Conservation (phyloP, 2,329 filamentous ascomycete species). For the Venturia aucupariae region DNA sequence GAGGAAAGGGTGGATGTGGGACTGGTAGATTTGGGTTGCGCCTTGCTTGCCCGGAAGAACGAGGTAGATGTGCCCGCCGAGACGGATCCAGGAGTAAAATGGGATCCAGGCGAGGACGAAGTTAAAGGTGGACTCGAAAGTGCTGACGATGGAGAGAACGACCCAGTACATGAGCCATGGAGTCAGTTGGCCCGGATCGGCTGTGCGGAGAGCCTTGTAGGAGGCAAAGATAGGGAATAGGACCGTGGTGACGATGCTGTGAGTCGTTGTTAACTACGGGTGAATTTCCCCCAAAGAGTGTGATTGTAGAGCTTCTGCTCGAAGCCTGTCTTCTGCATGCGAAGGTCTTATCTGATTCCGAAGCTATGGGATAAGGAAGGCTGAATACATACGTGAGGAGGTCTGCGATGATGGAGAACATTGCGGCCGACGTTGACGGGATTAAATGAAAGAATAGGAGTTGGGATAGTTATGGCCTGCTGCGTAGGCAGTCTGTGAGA, state of each 20-base stretch:
- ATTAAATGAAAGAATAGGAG: not conserved
- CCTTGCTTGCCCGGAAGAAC: constrained; percentile 97
- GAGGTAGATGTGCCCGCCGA: constrained; percentile 82
- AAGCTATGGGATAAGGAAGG: constrained; percentile 1
- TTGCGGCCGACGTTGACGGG: constrained; percentile 23
- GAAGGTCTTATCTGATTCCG: not conserved
- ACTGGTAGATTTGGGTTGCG: constrained; percentile 74
- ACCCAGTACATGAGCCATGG: constrained; percentile 99
- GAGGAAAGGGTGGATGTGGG: constrained; percentile 80
- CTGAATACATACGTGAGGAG: constrained; percentile 57
- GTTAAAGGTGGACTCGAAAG: constrained; percentile 78
- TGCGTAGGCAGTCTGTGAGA: not conserved
- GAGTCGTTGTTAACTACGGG: constrained; percentile 18
- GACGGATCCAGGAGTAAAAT: constrained; percentile 86
- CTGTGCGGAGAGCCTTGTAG: constrained; percentile 93
- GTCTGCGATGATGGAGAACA: constrained; percentile 73
- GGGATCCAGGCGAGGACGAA: constrained; percentile 88
- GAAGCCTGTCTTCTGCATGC: constrained; percentile 16
- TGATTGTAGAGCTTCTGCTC: constrained; percentile 17
- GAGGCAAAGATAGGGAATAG: constrained; percentile 94
- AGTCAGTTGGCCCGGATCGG: constrained; percentile 77
- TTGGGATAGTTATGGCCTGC: not conserved
- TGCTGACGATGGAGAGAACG: constrained; percentile 69
- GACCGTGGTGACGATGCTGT: constrained; percentile 75
- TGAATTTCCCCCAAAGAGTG: not conserved